Evolutionary conservation across 192 early-diverging fungal species (phyloP).

Genomic region (Podila horticola): DNA sequence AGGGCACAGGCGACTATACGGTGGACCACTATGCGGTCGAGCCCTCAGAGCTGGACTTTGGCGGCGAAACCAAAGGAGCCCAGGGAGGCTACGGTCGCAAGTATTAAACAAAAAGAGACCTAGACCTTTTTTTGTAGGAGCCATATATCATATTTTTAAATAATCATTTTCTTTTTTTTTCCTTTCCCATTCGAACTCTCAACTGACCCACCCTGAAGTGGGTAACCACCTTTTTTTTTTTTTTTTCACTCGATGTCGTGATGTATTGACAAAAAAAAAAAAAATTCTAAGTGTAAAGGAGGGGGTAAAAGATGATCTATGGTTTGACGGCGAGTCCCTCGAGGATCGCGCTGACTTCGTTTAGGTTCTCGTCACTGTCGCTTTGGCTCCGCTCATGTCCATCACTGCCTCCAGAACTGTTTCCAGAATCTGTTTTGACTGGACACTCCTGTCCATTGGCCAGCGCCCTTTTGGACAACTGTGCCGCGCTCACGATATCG

Average conservation of each 20-base stretch:
- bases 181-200: no score
- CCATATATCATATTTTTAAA: background rate
- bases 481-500: conserved; percentile 44
- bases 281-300: background rate
- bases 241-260: background rate
- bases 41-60: conserved; percentile 39
- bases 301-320: conserved; percentile 1
- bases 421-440: background rate
- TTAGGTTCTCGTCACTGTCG: conserved; percentile 17
- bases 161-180: background rate
- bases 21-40: conserved; percentile 18
- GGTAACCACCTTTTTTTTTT: no score
- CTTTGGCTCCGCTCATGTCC: background rate
- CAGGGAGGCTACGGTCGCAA: conserved; percentile 22
- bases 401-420: background rate
- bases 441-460: background rate
- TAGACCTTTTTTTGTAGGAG: background rate
- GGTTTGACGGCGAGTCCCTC: conserved; percentile 20
- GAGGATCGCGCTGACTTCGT: conserved; percentile 16
- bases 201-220: no score
- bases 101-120: conserved; percentile 4
- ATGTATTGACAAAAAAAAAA: background rate
- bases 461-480: conserved; percentile 22
- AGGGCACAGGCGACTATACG: conserved; percentile 13
- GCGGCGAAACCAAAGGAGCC: background rate